Conservation (phyloP, 2,329 filamentous ascomycete genomes). For the Claviceps cyperi region DNA sequence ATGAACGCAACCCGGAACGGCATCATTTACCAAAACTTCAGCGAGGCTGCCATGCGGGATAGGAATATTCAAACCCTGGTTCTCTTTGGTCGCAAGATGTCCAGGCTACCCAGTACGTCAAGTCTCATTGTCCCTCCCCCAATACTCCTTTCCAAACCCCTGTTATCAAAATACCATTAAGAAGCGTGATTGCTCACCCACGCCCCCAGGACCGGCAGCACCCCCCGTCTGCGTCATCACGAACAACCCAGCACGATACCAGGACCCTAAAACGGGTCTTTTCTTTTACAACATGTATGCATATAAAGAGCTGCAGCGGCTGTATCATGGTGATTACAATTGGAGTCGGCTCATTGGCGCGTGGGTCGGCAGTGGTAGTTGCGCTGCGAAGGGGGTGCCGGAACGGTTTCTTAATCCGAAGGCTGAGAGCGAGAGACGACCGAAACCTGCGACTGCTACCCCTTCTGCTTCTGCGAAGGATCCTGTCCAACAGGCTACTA, state of each 20-base stretch:
- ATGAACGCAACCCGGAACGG: slow-evolving; percentile 27
- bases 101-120: slow-evolving; percentile 37
- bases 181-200: no score
- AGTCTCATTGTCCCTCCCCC: no score
- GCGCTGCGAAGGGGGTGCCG: slow-evolving; percentile 63
- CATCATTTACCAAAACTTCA: slow-evolving; percentile 46
- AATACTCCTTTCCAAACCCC: no score
- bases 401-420: slow-evolving; percentile 47
- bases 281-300: slow-evolving; percentile 67
- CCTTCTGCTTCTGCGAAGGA: no score
- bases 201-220: slow-evolving; percentile 31
- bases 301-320: slow-evolving; percentile 66
- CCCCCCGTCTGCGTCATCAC: slow-evolving; percentile 65
- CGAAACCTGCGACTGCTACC: neutral
- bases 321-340: slow-evolving; percentile 57
- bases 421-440: neutral
- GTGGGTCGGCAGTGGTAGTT: slow-evolving; percentile 58
- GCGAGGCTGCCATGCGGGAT: slow-evolving; percentile 40
- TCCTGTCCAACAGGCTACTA: no score
- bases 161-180: neutral
- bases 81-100: slow-evolving; percentile 45
- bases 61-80: slow-evolving; percentile 43
- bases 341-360: slow-evolving; percentile 74
- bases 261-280: slow-evolving; percentile 72
- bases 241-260: slow-evolving; percentile 64